Base-by-base conservation (phyloP, 805 yeast genomes). In the Wickerhamiella occidentalis region DNA sequence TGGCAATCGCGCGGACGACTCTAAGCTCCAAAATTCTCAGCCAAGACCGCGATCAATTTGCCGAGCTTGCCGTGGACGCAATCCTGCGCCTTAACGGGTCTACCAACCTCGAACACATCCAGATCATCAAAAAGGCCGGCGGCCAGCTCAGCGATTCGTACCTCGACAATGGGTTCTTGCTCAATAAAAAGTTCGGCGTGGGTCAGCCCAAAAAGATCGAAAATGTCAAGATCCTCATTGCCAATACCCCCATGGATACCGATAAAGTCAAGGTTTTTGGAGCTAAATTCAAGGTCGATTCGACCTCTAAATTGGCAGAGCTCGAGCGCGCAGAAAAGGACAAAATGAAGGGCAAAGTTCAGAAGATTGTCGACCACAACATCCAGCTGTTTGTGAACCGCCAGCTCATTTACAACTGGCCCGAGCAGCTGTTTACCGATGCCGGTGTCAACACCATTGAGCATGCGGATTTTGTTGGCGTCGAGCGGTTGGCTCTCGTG, bases 401-500 rank as follows among this genome's bases (percentile, higher is more conserved):
- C 63, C 98, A 92, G 69, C 76, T 92, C 62, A 92, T 92, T 62
- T 92, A 92, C 68, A 96, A 92, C 70, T 92, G 90, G 76, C 98
- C 98, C 22, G 98, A 92, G 69, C 96, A 85, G 68, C 73, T 92
- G 57, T 85, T 92, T 61, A 76, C 94, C 5, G 98, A 90, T 58
- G 68, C 86, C 40, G 78, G 80, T 49, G 84, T 92, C 59, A 88
- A 85, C 66, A 80, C 96, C 19, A 86, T 92, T 55, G 98, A 92
- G 67, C 98, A 92, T 64, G 97, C 98, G 13, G 98, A 92, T 67
- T 92, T 92, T 60, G 97, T 85, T 61, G 99, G 97, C 61, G 85
- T 92, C 49, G 98, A 92, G 71, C 80, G 97, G 64, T 76, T 92
- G 57, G 95, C 98, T 2, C 72, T 90, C 37, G 98, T 87, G 28